Evolutionary conservation across 2,329 filamentous ascomycete genomes (phyloP).

Genomic region (Monascus ruber): DNA sequence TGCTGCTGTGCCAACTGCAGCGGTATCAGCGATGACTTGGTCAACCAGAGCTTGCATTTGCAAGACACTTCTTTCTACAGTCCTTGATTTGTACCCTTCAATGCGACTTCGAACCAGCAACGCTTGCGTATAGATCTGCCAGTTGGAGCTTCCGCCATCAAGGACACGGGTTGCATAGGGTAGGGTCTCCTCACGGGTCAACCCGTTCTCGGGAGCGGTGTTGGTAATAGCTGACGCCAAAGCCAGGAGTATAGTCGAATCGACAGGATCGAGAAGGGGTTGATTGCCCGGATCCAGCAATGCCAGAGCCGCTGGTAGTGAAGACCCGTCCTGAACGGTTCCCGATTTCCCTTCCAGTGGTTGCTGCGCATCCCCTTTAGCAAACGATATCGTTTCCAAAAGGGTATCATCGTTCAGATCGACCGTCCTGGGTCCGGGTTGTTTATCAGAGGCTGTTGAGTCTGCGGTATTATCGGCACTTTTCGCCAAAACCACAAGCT

Average conservation of each 20-base stretch:
- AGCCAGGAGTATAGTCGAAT: constrained; percentile 75
- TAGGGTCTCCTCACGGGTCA: constrained; percentile 87
- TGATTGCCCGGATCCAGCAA: constrained; percentile 66
- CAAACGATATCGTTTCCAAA: constrained; percentile 75
- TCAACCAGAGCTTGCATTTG: constrained; percentile 94
- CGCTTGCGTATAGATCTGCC: constrained; percentile 95
- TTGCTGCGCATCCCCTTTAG: constrained; percentile 37
- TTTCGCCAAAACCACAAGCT: constrained; percentile 80
- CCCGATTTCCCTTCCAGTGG: constrained; percentile 28
- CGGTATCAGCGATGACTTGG: constrained; percentile 82
- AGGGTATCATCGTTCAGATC: constrained; percentile 87
- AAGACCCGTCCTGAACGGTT: constrained; percentile 30
- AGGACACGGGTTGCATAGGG: constrained; percentile 85
- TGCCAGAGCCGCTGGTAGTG: constrained; percentile 51
- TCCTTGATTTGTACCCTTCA: constrained; percentile 76
- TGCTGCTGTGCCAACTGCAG: constrained; percentile 29
- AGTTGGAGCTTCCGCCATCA: constrained; percentile 81
- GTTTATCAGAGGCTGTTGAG: constrained; percentile 5
- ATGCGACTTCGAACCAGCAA: constrained; percentile 81
- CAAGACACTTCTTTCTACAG: constrained; percentile 76
- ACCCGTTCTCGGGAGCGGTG: constrained; percentile 67
- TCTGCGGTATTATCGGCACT: constrained; percentile 41
- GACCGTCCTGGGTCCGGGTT: constrained; percentile 53
- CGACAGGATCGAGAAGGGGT: constrained; percentile 67
- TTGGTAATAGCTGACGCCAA: constrained; percentile 82